Percentiles rank a stretch among this genome's conserved stretches.
phyloP scores from a whole-genome alignment of 768 basidiomycete genomes.

The Mycena capillaripes region DNA sequence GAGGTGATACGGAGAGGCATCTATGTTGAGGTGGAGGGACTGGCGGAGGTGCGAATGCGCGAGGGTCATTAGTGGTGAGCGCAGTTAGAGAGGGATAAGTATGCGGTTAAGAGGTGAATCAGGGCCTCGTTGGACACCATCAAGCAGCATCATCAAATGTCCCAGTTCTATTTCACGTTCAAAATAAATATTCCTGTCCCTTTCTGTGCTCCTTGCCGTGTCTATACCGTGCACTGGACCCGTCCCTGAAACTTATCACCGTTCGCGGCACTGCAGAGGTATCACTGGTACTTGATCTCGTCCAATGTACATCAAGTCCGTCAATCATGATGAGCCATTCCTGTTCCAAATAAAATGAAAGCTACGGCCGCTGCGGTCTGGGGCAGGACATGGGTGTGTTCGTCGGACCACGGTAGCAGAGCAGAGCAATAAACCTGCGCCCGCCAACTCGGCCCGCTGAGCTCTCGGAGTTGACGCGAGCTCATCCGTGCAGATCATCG shows the following conservation, averaged over 20 bases:
- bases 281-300: not conserved
- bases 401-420: too few species aligned
- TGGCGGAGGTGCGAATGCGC: slow-evolving; percentile 54
- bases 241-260: not conserved
- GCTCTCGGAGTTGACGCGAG: too few species aligned
- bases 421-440: too few species aligned
- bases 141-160: not conserved
- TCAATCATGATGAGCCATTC: not conserved
- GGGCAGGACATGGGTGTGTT: too few species aligned
- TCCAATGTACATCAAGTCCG: not conserved
- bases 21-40: slow-evolving; percentile 56
- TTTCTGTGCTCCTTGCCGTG: not conserved
- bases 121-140: not conserved
- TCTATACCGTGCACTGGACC: too few species aligned
- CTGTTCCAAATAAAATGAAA: not conserved
- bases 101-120: slow-evolving; percentile 3
- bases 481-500: not conserved
- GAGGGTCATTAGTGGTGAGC: slow-evolving; percentile 43
- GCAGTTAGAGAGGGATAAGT: not conserved
- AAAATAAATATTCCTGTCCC: not conserved
- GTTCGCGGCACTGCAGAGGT: not conserved
- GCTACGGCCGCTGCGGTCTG: too few species aligned
- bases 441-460: too few species aligned
- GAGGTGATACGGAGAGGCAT: slow-evolving; percentile 50
- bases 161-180: not conserved